These are phyloP conservation scores for Lyophyllum decastes DNA, from an alignment of 768 basidiomycete species.

Conservation along the genomic window DNA sequence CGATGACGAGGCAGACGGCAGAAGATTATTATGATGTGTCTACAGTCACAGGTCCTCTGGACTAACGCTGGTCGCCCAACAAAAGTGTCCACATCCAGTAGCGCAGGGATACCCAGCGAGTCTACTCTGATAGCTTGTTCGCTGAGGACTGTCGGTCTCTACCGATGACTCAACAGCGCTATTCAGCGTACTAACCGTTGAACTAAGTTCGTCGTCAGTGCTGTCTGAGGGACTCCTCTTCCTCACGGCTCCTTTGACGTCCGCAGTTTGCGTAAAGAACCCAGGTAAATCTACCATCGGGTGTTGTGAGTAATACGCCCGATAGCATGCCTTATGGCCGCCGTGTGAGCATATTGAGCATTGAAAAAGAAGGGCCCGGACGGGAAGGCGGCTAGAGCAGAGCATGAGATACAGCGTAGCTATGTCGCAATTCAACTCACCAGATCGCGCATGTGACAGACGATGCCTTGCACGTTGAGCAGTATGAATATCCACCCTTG, in stretches of 20 bases:
- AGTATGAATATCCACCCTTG: conserved; percentile 55
- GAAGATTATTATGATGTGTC: background rate
- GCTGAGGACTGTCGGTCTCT: conserved; percentile 20
- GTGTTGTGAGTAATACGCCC: conserved; percentile 60
- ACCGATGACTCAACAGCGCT: conserved; percentile 20
- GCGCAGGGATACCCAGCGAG: conserved; percentile 68
- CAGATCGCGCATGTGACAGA: conserved; percentile 69
- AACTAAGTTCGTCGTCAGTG: conserved; percentile 28
- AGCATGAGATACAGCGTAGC: background rate
- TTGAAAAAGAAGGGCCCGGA: conserved; percentile 67
- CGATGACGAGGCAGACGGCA: background rate
- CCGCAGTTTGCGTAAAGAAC: conserved; percentile 14
- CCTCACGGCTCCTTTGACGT: conserved; percentile 13
- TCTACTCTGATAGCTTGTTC: conserved; percentile 12
- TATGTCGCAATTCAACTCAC: conserved; percentile 37
- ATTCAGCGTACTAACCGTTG: conserved; percentile 16
- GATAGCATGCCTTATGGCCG: conserved; percentile 80
- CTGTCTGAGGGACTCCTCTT: conserved; percentile 16
- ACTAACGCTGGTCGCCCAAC: conserved; percentile 56
- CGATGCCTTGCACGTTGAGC: conserved; percentile 52
- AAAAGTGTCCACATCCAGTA: conserved; percentile 81
- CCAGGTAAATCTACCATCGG: conserved; percentile 53
- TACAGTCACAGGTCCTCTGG: conserved; percentile 10
- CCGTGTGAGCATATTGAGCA: conserved; percentile 81
- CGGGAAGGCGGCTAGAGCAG: conserved; percentile 67